Conservation (phyloP, 2,329 filamentous ascomycete genomes). For the Apiospora rasikravindrae region DNA sequence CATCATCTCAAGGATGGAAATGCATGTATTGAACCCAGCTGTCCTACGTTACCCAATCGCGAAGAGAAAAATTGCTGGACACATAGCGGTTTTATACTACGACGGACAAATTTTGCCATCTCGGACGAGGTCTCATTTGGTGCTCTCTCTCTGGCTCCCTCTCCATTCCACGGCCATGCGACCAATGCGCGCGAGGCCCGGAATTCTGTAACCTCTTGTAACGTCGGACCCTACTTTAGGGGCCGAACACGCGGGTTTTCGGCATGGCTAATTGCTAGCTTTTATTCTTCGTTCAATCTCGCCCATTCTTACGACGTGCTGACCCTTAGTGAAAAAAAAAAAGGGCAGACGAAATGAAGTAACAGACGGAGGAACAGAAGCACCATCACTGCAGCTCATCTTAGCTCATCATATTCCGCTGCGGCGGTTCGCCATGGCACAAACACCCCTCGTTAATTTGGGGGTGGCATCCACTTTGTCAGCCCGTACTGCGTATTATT, state of each 20-base stretch:
- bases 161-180: background rate
- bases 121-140: background rate
- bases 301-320: no score
- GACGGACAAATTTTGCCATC: background rate
- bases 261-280: background rate
- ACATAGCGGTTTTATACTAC: background rate
- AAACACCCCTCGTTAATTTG: background rate
- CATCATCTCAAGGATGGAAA: background rate
- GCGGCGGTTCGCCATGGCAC: background rate
- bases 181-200: slow-evolving; percentile 5
- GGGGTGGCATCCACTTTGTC: background rate
- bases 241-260: background rate
- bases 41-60: background rate
- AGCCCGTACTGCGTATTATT: background rate
- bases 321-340: no score
- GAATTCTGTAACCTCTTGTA: slow-evolving; percentile 12
- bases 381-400: background rate
- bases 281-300: no score
- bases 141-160: background rate
- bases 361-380: background rate
- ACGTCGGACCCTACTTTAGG: background rate
- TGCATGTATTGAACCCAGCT: background rate
- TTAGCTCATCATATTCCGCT: background rate
- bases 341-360: background rate
- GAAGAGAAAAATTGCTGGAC: background rate